Evolutionary conservation across 371 early-diverging fungal species (phyloP).

Genomic region (Blakeslea trispora): DNA sequence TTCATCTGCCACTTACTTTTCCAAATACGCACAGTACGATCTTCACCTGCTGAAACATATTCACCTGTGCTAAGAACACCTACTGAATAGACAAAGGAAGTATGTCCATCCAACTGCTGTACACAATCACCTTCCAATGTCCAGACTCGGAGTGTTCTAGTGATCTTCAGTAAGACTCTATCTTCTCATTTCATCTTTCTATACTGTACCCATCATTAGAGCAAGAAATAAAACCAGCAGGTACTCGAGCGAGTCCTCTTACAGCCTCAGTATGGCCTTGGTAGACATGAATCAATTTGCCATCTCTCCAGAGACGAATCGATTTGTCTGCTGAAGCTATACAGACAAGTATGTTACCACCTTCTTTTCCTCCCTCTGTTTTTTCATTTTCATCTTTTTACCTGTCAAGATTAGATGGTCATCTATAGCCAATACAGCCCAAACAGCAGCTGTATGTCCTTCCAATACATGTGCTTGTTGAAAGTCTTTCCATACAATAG

Average conservation of each 20-base stretch:
- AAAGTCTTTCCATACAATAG: constrained; percentile 83
- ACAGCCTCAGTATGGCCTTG: constrained; percentile 94
- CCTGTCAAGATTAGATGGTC: constrained; percentile 81
- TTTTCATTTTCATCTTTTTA: constrained; percentile 36
- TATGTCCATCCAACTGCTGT: constrained; percentile 85
- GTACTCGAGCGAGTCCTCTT: constrained; percentile 70
- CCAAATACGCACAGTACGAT: constrained; percentile 91
- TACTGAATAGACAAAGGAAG: constrained; percentile 91
- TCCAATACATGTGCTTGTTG: constrained; percentile 65
- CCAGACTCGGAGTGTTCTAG: constrained; percentile 84
- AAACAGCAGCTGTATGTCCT: constrained; percentile 90
- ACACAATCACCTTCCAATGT: constrained; percentile 70
- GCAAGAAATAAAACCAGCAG: constrained; percentile 82
- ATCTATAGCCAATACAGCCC: constrained; percentile 83
- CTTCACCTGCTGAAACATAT: constrained; percentile 91
- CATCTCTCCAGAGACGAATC: constrained; percentile 86
- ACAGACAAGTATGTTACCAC: too few relatives aligned
- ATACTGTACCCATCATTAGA: constrained; percentile 82
- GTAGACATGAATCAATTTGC: constrained; percentile 66
- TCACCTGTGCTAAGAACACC: constrained; percentile 72
- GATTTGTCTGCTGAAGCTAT: constrained; percentile 94
- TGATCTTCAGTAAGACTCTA: background rate
- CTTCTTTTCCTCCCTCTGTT: too few relatives aligned
- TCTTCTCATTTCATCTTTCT: background rate
- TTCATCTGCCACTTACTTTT: constrained; percentile 49